Percentiles rank a stretch among this genome's conserved stretches.
Conservation (phyloP, 225 moss, liverwort and hornwort species). For the Physcomitrellopsis africana region DNA sequence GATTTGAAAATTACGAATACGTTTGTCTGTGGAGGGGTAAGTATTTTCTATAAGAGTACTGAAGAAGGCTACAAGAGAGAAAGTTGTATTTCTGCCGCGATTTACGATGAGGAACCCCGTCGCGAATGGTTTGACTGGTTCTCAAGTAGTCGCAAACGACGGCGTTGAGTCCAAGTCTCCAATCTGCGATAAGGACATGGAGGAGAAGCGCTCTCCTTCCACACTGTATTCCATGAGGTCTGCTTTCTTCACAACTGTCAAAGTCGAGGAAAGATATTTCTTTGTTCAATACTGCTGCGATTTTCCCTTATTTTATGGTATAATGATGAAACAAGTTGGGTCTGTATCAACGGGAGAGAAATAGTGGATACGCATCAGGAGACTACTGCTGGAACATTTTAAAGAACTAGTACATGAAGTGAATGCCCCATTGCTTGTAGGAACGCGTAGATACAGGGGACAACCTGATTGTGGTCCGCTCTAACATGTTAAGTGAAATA, state of each 20-base stretch:
- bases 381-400: background rate
- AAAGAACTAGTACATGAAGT: background rate
- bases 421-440: background rate
- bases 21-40: background rate
- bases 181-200: constrained; percentile 12
- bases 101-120: constrained; percentile 33
- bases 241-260: background rate
- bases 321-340: background rate
- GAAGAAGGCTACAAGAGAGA: constrained; percentile 22
- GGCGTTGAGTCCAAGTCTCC: constrained; percentile 20
- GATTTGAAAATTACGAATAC: background rate
- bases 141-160: constrained; percentile 2
- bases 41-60: constrained; percentile 25
- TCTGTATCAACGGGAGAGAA: background rate
- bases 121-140: constrained; percentile 8
- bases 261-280: background rate
- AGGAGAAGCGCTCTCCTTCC: constrained; percentile 28
- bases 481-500: no score
- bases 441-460: no score
- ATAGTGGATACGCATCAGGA: background rate
- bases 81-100: background rate
- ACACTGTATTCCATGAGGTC: constrained; percentile 55
- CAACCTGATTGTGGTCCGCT: no score
- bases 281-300: background rate
- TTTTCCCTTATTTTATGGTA: background rate